These are phyloP conservation scores for Claviceps maximensis DNA, from an alignment of 2,329 filamentous ascomycete species.

Conservation along the genomic window DNA sequence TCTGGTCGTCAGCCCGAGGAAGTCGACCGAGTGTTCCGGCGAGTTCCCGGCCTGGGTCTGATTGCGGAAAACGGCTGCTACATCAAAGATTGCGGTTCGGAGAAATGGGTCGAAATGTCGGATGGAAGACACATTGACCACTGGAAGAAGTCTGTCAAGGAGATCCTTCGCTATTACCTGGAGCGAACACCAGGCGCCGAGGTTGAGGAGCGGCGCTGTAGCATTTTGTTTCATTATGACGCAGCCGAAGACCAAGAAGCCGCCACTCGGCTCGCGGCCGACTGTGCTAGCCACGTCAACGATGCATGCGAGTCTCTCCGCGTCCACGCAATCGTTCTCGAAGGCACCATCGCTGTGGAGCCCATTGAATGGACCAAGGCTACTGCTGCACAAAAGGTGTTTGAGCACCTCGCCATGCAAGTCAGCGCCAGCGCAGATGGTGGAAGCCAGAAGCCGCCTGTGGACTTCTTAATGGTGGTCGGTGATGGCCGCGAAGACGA, in stretches of 20 bases:
- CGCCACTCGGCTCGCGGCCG: conserved; percentile 67
- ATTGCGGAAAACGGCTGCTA: conserved; percentile 95
- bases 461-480: conserved; percentile 80
- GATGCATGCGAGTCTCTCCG: conserved; percentile 75
- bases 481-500: conserved; percentile 91
- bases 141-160: conserved; percentile 76
- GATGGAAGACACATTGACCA: conserved; percentile 54
- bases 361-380: conserved; percentile 78
- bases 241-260: conserved; percentile 63
- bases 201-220: conserved; percentile 86
- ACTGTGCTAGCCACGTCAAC: conserved; percentile 91
- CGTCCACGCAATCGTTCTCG: conserved; percentile 70
- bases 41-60: conserved; percentile 70
- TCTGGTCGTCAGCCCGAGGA: conserved; percentile 79
- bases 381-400: conserved; percentile 65
- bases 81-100: conserved; percentile 54
- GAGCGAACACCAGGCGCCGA: conserved; percentile 80
- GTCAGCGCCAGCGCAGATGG: conserved; percentile 15
- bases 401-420: conserved; percentile 39
- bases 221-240: conserved; percentile 81
- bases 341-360: conserved; percentile 73
- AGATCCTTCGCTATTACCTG: conserved; percentile 77
- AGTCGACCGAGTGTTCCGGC: conserved; percentile 72
- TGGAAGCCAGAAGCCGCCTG: conserved; percentile 26
- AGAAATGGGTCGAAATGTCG: conserved; percentile 66